These are phyloP conservation scores for Chlorophyllum brunneum DNA, from an alignment of 768 basidiomycete species.

Conservation along the genomic window DNA sequence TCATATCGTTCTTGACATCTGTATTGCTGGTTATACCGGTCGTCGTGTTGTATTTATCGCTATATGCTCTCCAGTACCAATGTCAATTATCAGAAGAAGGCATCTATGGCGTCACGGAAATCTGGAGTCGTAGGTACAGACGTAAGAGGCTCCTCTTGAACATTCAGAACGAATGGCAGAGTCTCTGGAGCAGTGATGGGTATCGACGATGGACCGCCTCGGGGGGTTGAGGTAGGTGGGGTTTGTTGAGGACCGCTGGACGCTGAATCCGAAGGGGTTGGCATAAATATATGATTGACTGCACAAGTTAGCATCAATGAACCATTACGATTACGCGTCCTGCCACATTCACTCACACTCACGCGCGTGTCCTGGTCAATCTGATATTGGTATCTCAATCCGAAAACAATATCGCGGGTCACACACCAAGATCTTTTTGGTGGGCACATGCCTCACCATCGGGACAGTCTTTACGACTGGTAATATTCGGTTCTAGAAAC, in stretches of 20 bases:
- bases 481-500: constrained; percentile 50
- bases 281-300: constrained; percentile 42
- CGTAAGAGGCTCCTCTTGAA: not conserved
- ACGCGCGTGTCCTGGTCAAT: constrained; percentile 56
- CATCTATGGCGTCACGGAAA: constrained; percentile 16
- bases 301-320: constrained; percentile 10
- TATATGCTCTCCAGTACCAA: constrained; percentile 7
- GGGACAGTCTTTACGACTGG: constrained; percentile 63
- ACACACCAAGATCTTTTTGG: constrained; percentile 59
- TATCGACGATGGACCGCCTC: not conserved
- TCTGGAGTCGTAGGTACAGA: constrained; percentile 12
- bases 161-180: not conserved
- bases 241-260: not conserved
- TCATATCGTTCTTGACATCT: constrained; percentile 2
- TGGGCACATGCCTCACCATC: constrained; percentile 54
- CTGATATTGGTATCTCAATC: not conserved
- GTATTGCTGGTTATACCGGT: constrained; percentile 6
- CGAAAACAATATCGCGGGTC: constrained; percentile 24
- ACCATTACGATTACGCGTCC: not conserved
- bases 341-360: constrained; percentile 53
- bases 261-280: constrained; percentile 14
- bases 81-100: constrained; percentile 2
- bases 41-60: constrained; percentile 6
- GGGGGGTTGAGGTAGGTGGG: not conserved
- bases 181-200: not conserved